Conservation (phyloP, 129 eudicot species). For the Heracleum sosnowskyi region DNA sequence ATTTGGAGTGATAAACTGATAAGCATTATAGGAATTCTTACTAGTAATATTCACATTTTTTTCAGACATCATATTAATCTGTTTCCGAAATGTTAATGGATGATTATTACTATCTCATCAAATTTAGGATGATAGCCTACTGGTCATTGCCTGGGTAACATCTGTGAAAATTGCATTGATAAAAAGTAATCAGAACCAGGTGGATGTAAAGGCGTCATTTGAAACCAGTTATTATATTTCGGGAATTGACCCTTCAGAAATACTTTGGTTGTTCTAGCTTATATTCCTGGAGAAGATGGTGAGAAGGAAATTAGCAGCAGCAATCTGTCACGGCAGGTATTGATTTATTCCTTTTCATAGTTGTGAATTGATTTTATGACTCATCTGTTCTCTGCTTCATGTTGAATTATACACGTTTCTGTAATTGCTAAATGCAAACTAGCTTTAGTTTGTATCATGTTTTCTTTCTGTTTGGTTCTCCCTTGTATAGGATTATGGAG, state of each 20-base stretch:
- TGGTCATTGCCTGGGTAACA: constrained; percentile 99
- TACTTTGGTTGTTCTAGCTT: constrained; percentile 89
- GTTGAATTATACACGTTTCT: background rate
- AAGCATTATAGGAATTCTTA: background rate
- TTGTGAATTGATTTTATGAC: background rate
- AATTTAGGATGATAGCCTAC: constrained; percentile 74
- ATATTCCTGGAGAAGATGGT: constrained; percentile 79
- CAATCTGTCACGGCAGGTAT: constrained; percentile 81
- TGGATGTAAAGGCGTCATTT: constrained; percentile 94
- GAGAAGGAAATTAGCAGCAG: constrained; percentile 79
- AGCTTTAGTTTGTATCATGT: background rate
- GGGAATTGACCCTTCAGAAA: constrained; percentile 94
- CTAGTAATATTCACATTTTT: background rate
- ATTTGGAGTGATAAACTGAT: background rate
- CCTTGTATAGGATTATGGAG: background rate
- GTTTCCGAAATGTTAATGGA: background rate
- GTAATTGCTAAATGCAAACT: background rate
- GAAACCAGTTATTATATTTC: constrained; percentile 93
- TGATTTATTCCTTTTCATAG: background rate
- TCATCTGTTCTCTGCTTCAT: background rate
- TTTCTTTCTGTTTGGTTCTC: background rate
- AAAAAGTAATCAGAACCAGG: constrained; percentile 68
- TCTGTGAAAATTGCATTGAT: constrained; percentile 82
- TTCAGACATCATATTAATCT: background rate
- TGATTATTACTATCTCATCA: constrained; percentile 13